phyloP scores from a whole-genome alignment of 352 stramenopile genomes.

The Globisporangium recalcitrans region DNA sequence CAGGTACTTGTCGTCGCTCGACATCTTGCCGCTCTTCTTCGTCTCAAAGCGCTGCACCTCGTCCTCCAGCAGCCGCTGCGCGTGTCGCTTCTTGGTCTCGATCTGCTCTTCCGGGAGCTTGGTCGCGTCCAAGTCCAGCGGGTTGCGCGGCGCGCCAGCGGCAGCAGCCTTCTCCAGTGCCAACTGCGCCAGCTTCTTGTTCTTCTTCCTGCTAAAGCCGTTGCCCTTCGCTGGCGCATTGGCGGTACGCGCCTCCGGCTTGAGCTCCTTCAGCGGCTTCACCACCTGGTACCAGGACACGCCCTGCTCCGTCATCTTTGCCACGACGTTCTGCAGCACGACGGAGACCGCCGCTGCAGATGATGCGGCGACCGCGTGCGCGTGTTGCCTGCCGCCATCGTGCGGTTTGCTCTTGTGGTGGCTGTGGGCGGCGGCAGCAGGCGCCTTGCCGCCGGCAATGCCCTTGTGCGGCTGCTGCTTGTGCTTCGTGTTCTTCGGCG shows the following conservation, averaged over 20 bases:
- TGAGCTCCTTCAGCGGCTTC: slow-evolving; percentile 16
- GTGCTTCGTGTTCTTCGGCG: slow-evolving; percentile 9
- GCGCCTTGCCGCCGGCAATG: slow-evolving; percentile 7
- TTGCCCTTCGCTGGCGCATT: neutral
- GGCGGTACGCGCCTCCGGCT: neutral
- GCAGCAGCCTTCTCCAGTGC: neutral
- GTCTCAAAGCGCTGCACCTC: slow-evolving; percentile 55
- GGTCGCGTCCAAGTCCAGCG: slow-evolving; percentile 14
- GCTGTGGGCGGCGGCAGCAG: neutral
- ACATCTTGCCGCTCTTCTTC: slow-evolving; percentile 66
- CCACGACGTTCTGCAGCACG: slow-evolving; percentile 25
- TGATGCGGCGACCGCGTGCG: no score
- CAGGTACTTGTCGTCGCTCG: slow-evolving; percentile 84
- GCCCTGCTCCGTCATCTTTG: slow-evolving; percentile 25
- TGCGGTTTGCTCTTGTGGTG: slow-evolving; percentile 5
- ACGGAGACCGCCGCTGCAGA: slow-evolving; percentile 1
- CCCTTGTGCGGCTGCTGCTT: neutral
- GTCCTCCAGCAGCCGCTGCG: slow-evolving; percentile 50
- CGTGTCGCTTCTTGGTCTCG: slow-evolving; percentile 41
- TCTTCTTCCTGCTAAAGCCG: slow-evolving; percentile 15
- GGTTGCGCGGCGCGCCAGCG: neutral
- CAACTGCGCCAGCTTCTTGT: slow-evolving; percentile 13
- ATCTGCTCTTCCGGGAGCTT: slow-evolving; percentile 21
- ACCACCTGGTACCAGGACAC: slow-evolving; percentile 34
- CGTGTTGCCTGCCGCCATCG: slow-evolving; percentile 10